Conservation (phyloP, 495 filamentous ascomycete species). For the Lichenothelia convexa region DNA sequence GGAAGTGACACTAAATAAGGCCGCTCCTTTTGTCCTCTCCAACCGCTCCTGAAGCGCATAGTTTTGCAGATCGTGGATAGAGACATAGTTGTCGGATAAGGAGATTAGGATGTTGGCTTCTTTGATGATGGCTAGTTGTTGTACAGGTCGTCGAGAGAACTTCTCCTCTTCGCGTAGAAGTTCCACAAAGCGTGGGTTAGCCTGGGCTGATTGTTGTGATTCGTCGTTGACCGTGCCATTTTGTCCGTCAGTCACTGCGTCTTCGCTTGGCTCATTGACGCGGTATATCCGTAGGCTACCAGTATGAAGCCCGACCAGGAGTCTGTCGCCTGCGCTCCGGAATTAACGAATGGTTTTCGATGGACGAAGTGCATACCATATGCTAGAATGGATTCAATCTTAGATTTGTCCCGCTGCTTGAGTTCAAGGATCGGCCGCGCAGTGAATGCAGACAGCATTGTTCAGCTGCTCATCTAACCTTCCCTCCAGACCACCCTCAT, state of each 20-base stretch:
- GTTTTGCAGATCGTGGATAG: slow-evolving; percentile 70
- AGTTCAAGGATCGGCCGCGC: slow-evolving; percentile 94
- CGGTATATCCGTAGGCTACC: slow-evolving; percentile 83
- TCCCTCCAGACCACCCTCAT: no score
- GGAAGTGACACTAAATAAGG: slow-evolving; percentile 76
- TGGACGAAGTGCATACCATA: slow-evolving; percentile 38
- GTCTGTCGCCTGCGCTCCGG: slow-evolving; percentile 46
- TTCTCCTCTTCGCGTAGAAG: slow-evolving; percentile 79
- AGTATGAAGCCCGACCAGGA: slow-evolving; percentile 79
- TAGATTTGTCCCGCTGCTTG: slow-evolving; percentile 79
- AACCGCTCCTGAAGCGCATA: slow-evolving; percentile 66
- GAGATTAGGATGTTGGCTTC: slow-evolving; percentile 82
- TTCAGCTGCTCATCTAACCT: background rate
- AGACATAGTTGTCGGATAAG: slow-evolving; percentile 71
- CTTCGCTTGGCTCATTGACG: slow-evolving; percentile 44
- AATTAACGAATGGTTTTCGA: slow-evolving; percentile 2
- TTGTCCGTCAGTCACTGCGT: slow-evolving; percentile 9
- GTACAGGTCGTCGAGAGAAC: slow-evolving; percentile 74
- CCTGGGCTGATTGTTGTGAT: slow-evolving; percentile 19
- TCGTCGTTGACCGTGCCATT: slow-evolving; percentile 17
- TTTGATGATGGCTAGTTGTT: slow-evolving; percentile 88
- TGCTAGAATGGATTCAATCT: slow-evolving; percentile 83
- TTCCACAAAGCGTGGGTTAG: slow-evolving; percentile 47
- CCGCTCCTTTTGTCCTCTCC: slow-evolving; percentile 70
- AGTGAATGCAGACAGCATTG: slow-evolving; percentile 94